Conservation (phyloP, 225 moss, liverwort and hornwort species). For the Polytrichum commune region DNA sequence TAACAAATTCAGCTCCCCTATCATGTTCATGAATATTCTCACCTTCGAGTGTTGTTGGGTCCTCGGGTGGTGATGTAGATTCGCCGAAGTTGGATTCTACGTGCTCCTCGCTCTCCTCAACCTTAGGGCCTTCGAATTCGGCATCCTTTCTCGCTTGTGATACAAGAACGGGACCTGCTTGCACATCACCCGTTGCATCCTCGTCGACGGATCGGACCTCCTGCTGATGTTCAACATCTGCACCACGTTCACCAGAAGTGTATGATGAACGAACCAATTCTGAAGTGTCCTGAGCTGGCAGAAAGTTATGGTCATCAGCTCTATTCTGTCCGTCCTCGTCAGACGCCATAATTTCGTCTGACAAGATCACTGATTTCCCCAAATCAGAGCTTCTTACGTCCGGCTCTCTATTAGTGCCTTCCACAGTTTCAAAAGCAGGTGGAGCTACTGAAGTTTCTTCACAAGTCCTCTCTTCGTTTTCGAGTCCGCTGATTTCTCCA, state of each 20-base stretch:
- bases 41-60: not conserved
- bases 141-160: not conserved
- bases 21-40: not conserved
- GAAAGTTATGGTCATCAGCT: not conserved
- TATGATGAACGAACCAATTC: not conserved
- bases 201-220: not conserved
- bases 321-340: not conserved
- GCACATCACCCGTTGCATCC: not conserved
- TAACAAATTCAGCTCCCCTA: not conserved
- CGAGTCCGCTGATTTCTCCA: no score
- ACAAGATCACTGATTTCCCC: no score
- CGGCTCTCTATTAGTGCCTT: no score
- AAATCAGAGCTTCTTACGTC: no score
- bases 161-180: not conserved
- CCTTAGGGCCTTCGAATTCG: not conserved
- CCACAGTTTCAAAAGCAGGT: no score
- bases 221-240: not conserved
- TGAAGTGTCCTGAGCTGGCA: not conserved
- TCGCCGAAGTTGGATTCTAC: not conserved
- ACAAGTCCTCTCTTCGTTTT: no score
- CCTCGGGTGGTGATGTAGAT: not conserved
- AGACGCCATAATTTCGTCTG: no score
- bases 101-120: not conserved
- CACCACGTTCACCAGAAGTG: not conserved
- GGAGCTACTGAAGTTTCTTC: no score